phyloP scores from a whole-genome alignment of 2,329 filamentous ascomycete species.

The Xylaria multiplex region DNA sequence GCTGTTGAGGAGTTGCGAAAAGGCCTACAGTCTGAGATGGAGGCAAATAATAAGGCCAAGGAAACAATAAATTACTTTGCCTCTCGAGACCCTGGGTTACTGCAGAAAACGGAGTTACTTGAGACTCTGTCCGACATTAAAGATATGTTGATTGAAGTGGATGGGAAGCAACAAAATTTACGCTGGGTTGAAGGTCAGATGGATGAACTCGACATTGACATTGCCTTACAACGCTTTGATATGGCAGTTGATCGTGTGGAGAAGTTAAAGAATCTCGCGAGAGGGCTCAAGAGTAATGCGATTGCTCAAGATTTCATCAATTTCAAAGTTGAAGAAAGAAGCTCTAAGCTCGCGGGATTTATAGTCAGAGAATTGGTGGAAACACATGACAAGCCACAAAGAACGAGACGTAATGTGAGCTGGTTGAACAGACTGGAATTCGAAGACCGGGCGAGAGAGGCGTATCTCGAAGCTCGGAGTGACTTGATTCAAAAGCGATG shows the following conservation, averaged over 20 bases:
- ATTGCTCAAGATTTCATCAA: conserved; percentile 93
- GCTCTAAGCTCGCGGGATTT: conserved; percentile 77
- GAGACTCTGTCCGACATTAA: conserved; percentile 82
- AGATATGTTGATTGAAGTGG: conserved; percentile 92
- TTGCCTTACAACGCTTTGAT: conserved; percentile 90
- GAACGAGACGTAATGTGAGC: conserved; percentile 81
- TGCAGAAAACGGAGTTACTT: conserved; percentile 82
- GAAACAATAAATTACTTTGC: conserved; percentile 90
- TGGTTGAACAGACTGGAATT: conserved; percentile 90
- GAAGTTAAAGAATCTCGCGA: conserved; percentile 81
- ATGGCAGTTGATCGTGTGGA: conserved; percentile 85
- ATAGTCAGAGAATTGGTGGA: conserved; percentile 81
- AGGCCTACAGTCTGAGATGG: conserved; percentile 83
- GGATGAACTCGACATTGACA: conserved; percentile 94
- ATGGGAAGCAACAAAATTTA: conserved; percentile 95
- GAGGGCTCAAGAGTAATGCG: conserved; percentile 82
- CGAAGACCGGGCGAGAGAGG: conserved; percentile 87
- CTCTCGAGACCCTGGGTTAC: conserved; percentile 77
- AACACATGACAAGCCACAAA: conserved; percentile 78
- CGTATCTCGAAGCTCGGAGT: conserved; percentile 83
- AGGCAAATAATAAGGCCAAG: conserved; percentile 83
- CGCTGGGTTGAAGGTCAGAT: conserved; percentile 96
- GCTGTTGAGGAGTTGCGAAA: conserved; percentile 92
- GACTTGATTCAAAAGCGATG: conserved; percentile 83
- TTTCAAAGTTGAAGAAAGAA: conserved; percentile 88